Base-by-base conservation (phyloP, 192 early-diverging fungal species). In the Coemansia sp. region DNA sequence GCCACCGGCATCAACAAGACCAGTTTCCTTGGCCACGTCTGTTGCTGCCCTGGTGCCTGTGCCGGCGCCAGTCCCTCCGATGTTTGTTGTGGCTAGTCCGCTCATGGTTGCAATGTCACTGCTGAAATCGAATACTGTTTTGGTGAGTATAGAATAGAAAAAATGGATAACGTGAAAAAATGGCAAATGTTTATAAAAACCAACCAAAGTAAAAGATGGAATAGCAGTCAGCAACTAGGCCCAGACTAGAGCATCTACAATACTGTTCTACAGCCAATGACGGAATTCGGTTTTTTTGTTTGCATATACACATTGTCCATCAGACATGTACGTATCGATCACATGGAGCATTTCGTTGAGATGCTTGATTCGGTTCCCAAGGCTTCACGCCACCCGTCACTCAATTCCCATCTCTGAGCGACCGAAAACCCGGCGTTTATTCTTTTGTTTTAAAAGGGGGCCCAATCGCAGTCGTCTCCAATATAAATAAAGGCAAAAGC, bases 11-110 rank as follows among this genome's bases (percentile, higher is more conserved):
- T 82, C 80, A 7, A 45, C 20, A 3, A 70, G 59, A 17, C 80
- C 80, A 7, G 65, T 15, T 38, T 82, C 80, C 61, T 77, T 82
- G 45, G 72, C 80, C 18, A 82, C 61, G 34, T 82, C 80, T 2
- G 80, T 74, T 11, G 80, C 80, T 34, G 72, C 80, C 51, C 66
- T 66, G 38, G 38, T 71, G 41, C 74, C 80, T 12, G 80, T 82
- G 20, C 80, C 80, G 1, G 80, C 80, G 33, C 80, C 80, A 4
- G 80, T 82, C 43, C 80, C 80, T 11, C 45, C 18, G 28, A 82
- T 73, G 34, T 67, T 82, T 36, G 59, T 22, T n/a, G 39, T 41
- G 9, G 41, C 66, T 55, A 48, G 32, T 11, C 22, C 38, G 52
- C 52, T 65, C 64, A 65, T 71, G 1, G 15, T 1, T 48, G 45